Conservation (phyloP, 2,329 filamentous ascomycete species). For the Trichoderma sp. region DNA sequence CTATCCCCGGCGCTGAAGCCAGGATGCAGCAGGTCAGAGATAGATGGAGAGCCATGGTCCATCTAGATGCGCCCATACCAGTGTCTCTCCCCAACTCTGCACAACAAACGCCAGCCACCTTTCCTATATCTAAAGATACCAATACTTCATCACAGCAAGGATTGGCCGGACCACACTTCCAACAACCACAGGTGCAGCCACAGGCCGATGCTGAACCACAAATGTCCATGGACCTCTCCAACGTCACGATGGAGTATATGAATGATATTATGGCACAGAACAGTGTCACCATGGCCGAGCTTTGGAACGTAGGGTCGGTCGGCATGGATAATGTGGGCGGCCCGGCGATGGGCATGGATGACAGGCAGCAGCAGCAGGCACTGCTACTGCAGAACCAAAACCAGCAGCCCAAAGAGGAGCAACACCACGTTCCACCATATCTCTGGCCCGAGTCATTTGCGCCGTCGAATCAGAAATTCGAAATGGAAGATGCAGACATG, state of each 20-base stretch:
- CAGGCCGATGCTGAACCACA: slow-evolving; percentile 12
- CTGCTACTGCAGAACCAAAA: slow-evolving; percentile 26
- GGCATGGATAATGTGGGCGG: slow-evolving; percentile 7
- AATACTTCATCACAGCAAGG: neutral
- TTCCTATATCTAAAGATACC: neutral
- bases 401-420: slow-evolving; percentile 33
- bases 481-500: slow-evolving; percentile 38
- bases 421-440: slow-evolving; percentile 39
- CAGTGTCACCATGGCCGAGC: slow-evolving; percentile 35
- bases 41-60: slow-evolving; percentile 51
- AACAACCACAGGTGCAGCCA: neutral
- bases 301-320: slow-evolving; percentile 30
- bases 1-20: slow-evolving; percentile 46
- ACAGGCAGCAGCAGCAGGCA: slow-evolving; percentile 8
- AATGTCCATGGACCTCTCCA: slow-evolving; percentile 29
- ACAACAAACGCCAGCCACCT: neutral
- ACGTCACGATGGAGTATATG: slow-evolving; percentile 35
- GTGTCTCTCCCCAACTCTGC: slow-evolving; percentile 15
- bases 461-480: slow-evolving; percentile 29
- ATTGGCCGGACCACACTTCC: neutral
- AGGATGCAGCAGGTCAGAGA: slow-evolving; percentile 46
- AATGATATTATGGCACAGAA: slow-evolving; percentile 39
- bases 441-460: slow-evolving; percentile 41
- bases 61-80: slow-evolving; percentile 29
- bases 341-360: neutral